Evolutionary conservation across 2,329 filamentous ascomycete species (phyloP).

Genomic region (Penicillium sp.): DNA sequence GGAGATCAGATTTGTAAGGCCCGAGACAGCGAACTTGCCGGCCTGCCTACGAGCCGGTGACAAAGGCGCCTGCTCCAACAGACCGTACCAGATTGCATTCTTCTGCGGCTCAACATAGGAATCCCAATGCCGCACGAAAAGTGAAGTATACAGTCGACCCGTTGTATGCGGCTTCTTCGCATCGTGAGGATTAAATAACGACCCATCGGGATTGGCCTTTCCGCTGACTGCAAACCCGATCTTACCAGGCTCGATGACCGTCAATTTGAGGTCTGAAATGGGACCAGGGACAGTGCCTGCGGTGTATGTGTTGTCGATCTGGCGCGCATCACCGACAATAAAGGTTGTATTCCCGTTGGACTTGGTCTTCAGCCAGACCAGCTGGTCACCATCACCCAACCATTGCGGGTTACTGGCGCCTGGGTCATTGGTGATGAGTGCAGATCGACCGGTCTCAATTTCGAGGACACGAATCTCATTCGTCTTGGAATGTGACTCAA

Average conservation of each 20-base stretch:
- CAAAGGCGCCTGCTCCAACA: constrained; percentile 40
- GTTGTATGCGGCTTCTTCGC: constrained; percentile 43
- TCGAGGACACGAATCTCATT: constrained; percentile 45
- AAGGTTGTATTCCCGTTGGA: constrained; percentile 45
- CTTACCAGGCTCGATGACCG: constrained; percentile 37
- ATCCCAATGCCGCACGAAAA: constrained; percentile 52
- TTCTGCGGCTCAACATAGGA: constrained; percentile 46
- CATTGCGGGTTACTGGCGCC: constrained; percentile 45
- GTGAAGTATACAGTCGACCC: constrained; percentile 46
- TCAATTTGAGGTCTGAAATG: constrained; percentile 44
- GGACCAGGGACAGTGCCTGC: constrained; percentile 44
- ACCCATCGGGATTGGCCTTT: constrained; percentile 44
- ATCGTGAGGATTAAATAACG: constrained; percentile 47
- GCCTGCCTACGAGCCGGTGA: constrained; percentile 35
- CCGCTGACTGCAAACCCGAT: constrained; percentile 45
- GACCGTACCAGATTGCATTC: constrained; percentile 47
- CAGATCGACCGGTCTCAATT: constrained; percentile 37
- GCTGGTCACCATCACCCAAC: constrained; percentile 40
- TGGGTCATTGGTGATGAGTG: constrained; percentile 41
- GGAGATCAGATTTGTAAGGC: constrained; percentile 41
- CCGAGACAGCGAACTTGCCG: constrained; percentile 37
- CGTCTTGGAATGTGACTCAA: constrained; percentile 45
- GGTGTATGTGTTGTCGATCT: constrained; percentile 39
- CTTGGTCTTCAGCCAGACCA: constrained; percentile 45
- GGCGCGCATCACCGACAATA: constrained; percentile 40